Base-by-base conservation (phyloP, 371 early-diverging fungal species). In the Ordospora colligata region DNA sequence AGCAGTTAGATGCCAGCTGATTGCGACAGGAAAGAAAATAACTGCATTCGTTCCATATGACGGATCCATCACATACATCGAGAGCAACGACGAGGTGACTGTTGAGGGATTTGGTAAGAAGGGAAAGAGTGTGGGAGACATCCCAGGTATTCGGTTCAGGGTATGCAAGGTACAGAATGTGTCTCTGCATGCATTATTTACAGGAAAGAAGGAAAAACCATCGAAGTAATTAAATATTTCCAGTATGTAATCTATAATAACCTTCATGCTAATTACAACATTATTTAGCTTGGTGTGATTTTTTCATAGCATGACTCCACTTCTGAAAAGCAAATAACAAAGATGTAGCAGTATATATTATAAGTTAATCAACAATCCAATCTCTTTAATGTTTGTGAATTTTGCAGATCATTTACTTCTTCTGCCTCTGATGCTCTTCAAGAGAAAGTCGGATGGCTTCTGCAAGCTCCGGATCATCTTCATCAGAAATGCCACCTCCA, bases 71-170 rank as follows among this genome's bases (percentile, higher is more conserved):
- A 95, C 94, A 90, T 91, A 88, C 85, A 91, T 95, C 86, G 95
- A 95, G 77, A 93, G 91, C 79, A 96, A 96, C 89, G 88, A 88
- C 78, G 76, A 84, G 52, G 81, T 83, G 4, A 78, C 75, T 14
- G 69, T 85, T 25, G 80, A 82, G 75, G 86, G 84, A 63, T 82
- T 84, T 69, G 86, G 85, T 79, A 79, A 81, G 73, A 90, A 90
- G 84, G 92, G 92, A 68, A 89, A 89, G 82, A 90, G 95, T 27
- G 75, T 77, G 85, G 99, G 99, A 91, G 99, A 99, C 94, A 95
- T 97, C 89, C 99, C 99, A 83, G 99, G 99, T 92, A 93, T 98
- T 83, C 92, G 96, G 83, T 99, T 96, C 91, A 96, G 96, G 92
- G 91, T 99, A 81, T 93, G 95, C 87, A 97, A 97, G 89, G 98